phyloP scores from a whole-genome alignment of 495 filamentous ascomycete genomes.

The Cercophora samala region DNA sequence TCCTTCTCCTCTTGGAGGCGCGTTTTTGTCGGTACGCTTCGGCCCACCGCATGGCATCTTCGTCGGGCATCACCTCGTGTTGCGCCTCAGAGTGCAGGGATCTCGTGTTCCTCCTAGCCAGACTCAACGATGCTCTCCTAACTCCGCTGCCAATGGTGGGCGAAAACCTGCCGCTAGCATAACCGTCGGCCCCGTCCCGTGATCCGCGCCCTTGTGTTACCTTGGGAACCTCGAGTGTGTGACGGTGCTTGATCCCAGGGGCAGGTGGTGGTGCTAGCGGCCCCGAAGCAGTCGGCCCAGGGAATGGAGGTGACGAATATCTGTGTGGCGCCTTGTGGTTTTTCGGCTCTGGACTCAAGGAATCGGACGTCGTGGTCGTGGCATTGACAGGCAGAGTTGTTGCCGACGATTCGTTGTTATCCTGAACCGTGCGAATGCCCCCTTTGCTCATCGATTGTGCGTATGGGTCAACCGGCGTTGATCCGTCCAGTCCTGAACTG shows the following conservation, averaged over 20 bases:
- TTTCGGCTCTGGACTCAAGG: conserved; percentile 41
- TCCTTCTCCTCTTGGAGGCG: conserved; percentile 72
- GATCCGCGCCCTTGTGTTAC: conserved; percentile 46
- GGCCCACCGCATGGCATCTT: conserved; percentile 84
- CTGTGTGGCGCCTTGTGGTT: conserved; percentile 54
- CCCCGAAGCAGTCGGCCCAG: conserved; percentile 44
- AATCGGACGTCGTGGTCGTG: conserved; percentile 39
- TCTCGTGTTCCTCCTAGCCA: conserved; percentile 76
- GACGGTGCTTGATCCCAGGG: conserved; percentile 67
- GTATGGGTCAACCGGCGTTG: conserved; percentile 32
- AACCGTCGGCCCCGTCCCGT: conserved; percentile 61
- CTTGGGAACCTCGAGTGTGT: conserved; percentile 86
- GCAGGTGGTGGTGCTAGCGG: conserved; percentile 45
- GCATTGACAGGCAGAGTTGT: conserved; percentile 20
- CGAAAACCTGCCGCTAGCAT: conserved; percentile 78
- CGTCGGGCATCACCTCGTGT: conserved; percentile 76
- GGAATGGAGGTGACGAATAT: conserved; percentile 70
- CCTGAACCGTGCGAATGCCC: conserved; percentile 32
- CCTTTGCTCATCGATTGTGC: conserved; percentile 17
- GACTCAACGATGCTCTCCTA: conserved; percentile 74
- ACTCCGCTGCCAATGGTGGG: conserved; percentile 58
- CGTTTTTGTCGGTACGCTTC: conserved; percentile 88
- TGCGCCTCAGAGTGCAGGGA: conserved; percentile 80
- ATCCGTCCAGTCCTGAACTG: conserved; percentile 30
- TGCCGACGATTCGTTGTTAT: conserved; percentile 30